Percentiles rank a stretch among this genome's conserved stretches.
These are phyloP conservation scores for Yamadazyma kitorensis DNA, from an alignment of 805 yeast genomes.

Conservation along the genomic window DNA sequence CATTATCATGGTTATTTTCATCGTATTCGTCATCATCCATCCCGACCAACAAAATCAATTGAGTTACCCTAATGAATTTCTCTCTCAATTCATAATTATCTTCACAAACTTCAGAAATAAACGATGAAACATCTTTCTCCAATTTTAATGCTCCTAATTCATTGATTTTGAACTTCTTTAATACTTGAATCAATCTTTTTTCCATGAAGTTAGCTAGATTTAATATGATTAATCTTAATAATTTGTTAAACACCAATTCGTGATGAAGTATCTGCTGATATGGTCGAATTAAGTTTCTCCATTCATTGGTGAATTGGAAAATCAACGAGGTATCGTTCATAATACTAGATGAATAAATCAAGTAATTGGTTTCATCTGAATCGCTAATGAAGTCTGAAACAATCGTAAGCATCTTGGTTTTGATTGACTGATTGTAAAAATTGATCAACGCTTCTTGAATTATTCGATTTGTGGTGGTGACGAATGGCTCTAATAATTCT, in stretches of 20 bases:
- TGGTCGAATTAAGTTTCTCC: slow-evolving; percentile 67
- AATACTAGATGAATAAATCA: slow-evolving; percentile 24
- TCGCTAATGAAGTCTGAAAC: slow-evolving; percentile 44
- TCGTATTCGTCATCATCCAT: slow-evolving; percentile 65
- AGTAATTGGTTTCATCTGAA: slow-evolving; percentile 26
- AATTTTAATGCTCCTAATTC: slow-evolving; percentile 80
- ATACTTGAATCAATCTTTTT: slow-evolving; percentile 61
- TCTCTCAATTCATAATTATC: slow-evolving; percentile 73
- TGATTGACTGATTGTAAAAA: slow-evolving; percentile 48
- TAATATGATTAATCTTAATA: slow-evolving; percentile 50
- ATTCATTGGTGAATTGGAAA: slow-evolving; percentile 52
- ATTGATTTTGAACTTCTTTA: slow-evolving; percentile 58
- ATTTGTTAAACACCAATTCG: slow-evolving; percentile 44
- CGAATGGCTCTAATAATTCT: slow-evolving; percentile 33
- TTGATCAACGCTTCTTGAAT: slow-evolving; percentile 45
- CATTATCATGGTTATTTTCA: slow-evolving; percentile 24
- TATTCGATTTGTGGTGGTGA: slow-evolving; percentile 34
- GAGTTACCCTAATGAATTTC: slow-evolving; percentile 76
- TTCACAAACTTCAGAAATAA: slow-evolving; percentile 72
- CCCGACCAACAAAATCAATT: slow-evolving; percentile 76
- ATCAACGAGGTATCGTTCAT: slow-evolving; percentile 36
- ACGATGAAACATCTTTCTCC: slow-evolving; percentile 74
- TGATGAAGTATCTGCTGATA: slow-evolving; percentile 57
- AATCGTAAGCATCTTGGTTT: slow-evolving; percentile 40
- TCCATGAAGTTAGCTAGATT: slow-evolving; percentile 59